Conservation (phyloP, 352 stramenopile species). For the Blastocystis sp. region DNA sequence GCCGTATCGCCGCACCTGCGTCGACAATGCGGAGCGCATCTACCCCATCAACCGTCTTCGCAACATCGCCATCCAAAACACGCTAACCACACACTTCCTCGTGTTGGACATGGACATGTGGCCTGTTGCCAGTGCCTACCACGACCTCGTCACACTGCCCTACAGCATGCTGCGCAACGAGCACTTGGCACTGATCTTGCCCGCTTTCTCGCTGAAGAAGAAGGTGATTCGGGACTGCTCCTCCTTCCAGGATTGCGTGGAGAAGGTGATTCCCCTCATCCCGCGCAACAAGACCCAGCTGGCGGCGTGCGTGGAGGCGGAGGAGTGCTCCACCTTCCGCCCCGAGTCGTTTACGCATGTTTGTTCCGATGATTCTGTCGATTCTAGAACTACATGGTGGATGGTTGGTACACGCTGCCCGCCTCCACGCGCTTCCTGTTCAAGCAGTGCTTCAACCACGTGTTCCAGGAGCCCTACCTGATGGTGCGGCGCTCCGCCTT, state of each 20-base stretch:
- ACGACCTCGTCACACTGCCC: conserved; percentile 34
- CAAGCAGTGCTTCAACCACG: conserved; percentile 58
- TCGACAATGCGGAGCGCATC: neutral
- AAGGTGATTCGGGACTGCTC: neutral
- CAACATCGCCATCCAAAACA: conserved; percentile 57
- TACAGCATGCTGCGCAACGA: conserved; percentile 24
- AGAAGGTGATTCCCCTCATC: conserved; percentile 4
- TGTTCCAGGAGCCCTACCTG: conserved; percentile 60
- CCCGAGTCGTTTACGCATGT: conserved; percentile 46
- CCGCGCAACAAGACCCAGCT: conserved; percentile 37
- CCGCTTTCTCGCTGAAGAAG: conserved; percentile 48
- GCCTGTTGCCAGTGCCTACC: conserved; percentile 30
- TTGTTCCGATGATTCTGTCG: neutral
- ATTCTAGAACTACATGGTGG: conserved; percentile 63
- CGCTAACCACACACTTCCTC: conserved; percentile 53
- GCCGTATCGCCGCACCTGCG: neutral
- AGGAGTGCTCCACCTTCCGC: conserved; percentile 55
- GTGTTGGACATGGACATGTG: conserved; percentile 69
- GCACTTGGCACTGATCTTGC: conserved; percentile 52
- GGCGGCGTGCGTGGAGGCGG: neutral
- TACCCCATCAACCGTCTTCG: conserved; percentile 65
- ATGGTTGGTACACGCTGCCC: conserved; percentile 46
- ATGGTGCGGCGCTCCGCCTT: conserved; percentile 26
- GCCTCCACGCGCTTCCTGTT: conserved; percentile 11
- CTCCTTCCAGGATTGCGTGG: conserved; percentile 25